Evolutionary conservation across 345 rosid genomes (phyloP).

Genomic region (Eucalyptus polybractea): DNA sequence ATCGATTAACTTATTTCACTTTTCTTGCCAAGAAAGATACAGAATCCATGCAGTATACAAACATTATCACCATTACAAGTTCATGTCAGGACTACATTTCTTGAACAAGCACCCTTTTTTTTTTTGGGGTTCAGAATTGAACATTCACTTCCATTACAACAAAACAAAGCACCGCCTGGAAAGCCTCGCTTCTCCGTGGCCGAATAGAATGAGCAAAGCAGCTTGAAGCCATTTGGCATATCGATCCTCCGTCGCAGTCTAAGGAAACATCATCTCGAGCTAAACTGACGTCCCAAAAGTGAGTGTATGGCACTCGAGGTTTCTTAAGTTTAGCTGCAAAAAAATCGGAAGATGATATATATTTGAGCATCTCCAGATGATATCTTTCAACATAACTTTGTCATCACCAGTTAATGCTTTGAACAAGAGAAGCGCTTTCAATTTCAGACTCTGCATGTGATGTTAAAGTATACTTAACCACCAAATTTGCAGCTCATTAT

Average conservation of each 20-base stretch:
- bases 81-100: neutral
- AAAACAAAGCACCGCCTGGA: neutral
- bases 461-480: no score
- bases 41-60: neutral
- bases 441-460: no score
- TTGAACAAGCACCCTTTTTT: neutral
- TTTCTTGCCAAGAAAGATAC: neutral
- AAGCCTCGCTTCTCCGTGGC: neutral
- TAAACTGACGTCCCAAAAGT: constrained; percentile 43
- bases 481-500: no score
- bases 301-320: constrained; percentile 72
- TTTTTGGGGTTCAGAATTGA: neutral
- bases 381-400: neutral
- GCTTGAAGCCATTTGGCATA: neutral
- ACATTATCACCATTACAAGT: neutral
- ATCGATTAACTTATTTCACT: neutral
- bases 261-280: neutral
- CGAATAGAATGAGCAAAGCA: neutral
- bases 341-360: neutral
- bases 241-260: neutral
- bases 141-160: neutral
- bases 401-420: neutral
- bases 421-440: neutral
- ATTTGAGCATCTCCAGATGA: neutral
- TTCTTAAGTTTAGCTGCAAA: constrained; percentile 62